Evolutionary conservation across 1,139 yeast genomes (phyloP).

Genomic region (Hemisphaericaspora lyxosophila): DNA sequence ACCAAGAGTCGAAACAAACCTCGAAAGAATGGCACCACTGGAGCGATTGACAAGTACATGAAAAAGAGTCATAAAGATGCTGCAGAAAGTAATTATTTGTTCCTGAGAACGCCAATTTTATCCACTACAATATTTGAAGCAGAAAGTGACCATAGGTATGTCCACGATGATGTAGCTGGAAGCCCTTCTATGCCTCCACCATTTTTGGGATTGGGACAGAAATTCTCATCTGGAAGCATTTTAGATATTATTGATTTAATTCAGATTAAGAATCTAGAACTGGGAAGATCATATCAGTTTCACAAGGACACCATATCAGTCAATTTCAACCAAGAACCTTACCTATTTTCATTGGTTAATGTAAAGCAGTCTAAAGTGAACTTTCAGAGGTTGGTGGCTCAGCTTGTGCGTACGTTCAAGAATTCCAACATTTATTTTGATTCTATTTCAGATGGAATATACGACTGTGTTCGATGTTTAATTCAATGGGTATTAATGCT

Average conservation of each 20-base stretch:
- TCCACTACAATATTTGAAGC: slow-evolving; percentile 40
- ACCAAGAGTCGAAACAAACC: background rate
- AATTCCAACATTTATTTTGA: slow-evolving; percentile 6
- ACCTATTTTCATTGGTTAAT: slow-evolving; percentile 28
- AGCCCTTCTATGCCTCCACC: background rate
- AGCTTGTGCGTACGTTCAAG: slow-evolving; percentile 14
- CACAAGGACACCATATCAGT: slow-evolving; percentile 21
- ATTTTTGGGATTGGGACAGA: slow-evolving; percentile 3
- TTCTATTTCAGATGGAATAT: slow-evolving; percentile 14
- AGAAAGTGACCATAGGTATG: slow-evolving; percentile 25
- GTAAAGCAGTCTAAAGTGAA: slow-evolving; percentile 19
- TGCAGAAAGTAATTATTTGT: slow-evolving; percentile 19
- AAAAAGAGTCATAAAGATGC: slow-evolving; percentile 10
- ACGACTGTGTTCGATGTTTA: slow-evolving; percentile 22
- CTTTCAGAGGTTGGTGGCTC: slow-evolving; percentile 19
- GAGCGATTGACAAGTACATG: slow-evolving; percentile 1
- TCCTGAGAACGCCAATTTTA: slow-evolving; percentile 30
- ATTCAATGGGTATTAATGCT: slow-evolving; percentile 34
- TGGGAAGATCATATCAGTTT: slow-evolving; percentile 24
- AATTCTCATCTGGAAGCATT: slow-evolving; percentile 10
- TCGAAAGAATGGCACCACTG: background rate
- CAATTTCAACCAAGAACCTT: slow-evolving; percentile 21
- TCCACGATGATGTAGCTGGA: slow-evolving; percentile 1
- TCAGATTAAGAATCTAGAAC: slow-evolving; percentile 20
- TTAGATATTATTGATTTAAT: slow-evolving; percentile 21